phyloP scores from a whole-genome alignment of 805 yeast genomes.

The Spathaspora hagerdaliae region DNA sequence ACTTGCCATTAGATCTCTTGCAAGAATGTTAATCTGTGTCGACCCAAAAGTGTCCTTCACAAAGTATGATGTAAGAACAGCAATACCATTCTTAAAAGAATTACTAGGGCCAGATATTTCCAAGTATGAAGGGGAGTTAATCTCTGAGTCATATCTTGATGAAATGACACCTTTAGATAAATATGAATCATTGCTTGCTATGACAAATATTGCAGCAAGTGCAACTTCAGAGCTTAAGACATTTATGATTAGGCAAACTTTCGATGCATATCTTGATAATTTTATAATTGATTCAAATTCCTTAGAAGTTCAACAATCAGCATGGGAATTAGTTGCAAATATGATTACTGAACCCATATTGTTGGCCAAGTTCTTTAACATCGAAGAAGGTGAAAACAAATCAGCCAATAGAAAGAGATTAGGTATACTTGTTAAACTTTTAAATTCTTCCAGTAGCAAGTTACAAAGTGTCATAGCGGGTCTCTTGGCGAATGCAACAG shows the following conservation, averaged over 20 bases:
- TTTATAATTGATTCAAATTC: constrained; percentile 34
- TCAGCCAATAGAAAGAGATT: constrained; percentile 25
- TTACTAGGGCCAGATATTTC: constrained; percentile 34
- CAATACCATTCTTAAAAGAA: constrained; percentile 48
- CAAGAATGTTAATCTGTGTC: constrained; percentile 41
- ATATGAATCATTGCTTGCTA: constrained; percentile 56
- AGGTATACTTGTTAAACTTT: constrained; percentile 25
- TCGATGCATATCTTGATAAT: constrained; percentile 43
- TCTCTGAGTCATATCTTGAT: constrained; percentile 15
- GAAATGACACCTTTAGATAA: constrained; percentile 39
- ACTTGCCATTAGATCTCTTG: constrained; percentile 38
- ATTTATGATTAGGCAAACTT: constrained; percentile 39
- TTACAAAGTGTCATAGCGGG: constrained; percentile 33
- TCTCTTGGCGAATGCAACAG: constrained; percentile 38
- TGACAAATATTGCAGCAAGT: constrained; percentile 61
- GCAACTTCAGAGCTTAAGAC: constrained; percentile 38
- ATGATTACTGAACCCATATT: constrained; percentile 39
- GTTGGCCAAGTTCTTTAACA: constrained; percentile 58
- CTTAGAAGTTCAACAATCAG: constrained; percentile 49
- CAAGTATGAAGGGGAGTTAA: constrained; percentile 10
- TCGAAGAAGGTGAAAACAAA: constrained; percentile 25
- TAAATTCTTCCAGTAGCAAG: constrained; percentile 27
- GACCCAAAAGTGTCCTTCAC: constrained; percentile 41
- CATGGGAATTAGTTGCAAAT: constrained; percentile 64
- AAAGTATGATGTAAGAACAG: constrained; percentile 35